Conservation (phyloP, 2,329 filamentous ascomycete species). For the Exophiala bonariae region DNA sequence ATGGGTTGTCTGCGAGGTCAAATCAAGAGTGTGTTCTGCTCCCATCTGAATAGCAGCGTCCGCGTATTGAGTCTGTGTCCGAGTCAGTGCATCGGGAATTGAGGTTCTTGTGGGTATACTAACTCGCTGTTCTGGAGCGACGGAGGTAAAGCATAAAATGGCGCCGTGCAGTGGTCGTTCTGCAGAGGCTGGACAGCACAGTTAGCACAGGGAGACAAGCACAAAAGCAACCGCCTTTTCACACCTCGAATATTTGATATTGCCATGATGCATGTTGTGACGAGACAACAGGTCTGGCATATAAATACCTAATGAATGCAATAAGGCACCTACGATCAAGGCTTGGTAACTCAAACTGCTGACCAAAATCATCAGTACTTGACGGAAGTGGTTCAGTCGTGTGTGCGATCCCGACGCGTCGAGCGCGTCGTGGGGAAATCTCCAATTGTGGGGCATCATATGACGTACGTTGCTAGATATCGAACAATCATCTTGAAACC, state of each 20-base stretch:
- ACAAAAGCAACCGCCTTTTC: not conserved
- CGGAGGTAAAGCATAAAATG: conserved; percentile 84
- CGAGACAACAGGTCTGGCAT: not conserved
- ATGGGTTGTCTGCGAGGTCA: conserved; percentile 95
- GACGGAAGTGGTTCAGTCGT: too few relatives aligned
- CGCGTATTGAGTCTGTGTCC: conserved; percentile 40
- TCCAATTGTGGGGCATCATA: too few relatives aligned
- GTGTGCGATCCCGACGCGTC: too few relatives aligned
- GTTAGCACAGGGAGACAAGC: not conserved
- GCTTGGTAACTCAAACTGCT: too few relatives aligned
- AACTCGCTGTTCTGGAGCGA: conserved; percentile 69
- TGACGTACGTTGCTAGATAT: too few relatives aligned
- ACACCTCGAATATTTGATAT: not conserved
- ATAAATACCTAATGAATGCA: too few relatives aligned
- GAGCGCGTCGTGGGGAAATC: too few relatives aligned
- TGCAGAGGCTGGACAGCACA: conserved; percentile 13
- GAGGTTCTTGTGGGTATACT: too few relatives aligned
- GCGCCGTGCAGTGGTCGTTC: conserved; percentile 51
- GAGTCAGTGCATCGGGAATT: conserved; percentile 1
- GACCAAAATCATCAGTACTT: too few relatives aligned
- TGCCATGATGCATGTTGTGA: not conserved
- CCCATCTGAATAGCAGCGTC: conserved; percentile 72
- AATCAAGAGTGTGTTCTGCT: conserved; percentile 81
- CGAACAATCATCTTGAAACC: too few relatives aligned
- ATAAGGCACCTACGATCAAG: too few relatives aligned